Evolutionary conservation across 192 early-diverging fungal genomes (phyloP), one percentile per base, ranked within the genome.

Genomic region (Coemansia sp.): DNA sequence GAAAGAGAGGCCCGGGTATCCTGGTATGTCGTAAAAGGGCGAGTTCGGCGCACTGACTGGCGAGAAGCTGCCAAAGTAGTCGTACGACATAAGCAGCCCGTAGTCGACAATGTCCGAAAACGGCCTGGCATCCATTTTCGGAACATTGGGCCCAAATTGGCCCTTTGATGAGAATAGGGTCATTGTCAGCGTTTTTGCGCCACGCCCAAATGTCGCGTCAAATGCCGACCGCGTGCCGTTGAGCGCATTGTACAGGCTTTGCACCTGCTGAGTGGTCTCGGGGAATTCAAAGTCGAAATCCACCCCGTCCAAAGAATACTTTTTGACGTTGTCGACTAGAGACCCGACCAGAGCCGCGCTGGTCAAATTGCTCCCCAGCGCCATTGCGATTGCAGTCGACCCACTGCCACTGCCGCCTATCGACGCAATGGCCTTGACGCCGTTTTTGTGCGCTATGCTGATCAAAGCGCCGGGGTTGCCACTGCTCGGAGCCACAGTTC

Each of bases 71-170:
- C 87, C 86, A 65, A 86, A 73, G 43, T 77, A 85, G 76, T 88
- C 89, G 65, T 91, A 91, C 14, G 84, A 85, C 89, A 92, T 91
- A 13, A 94, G 63, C 57, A 90, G 86, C 34, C 91, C 85, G 39
- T 83, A 85, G 70, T 88, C 80, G 14, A 94, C 79, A 25, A 86
- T 67, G 55, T 86, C 81, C 18, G 85, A 85, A 72, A 86, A 90
- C 6, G 71, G 82, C 64, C 76, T 83, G 35, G 88, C 80, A 28
- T 90, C 80, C 4, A 67, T 66, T 55, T 86, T 53, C 18, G 72
- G 65, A 0, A 86, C 82, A 33, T 63, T 79, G 53, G 62, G 84
- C 45, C 62, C 82, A 70, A 66, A 83, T 79, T 69, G 85, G 79
- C 34, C 89, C 61, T 52, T 85, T 45, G 62, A 84, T 62, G 65